These are phyloP conservation scores for Cystobasidium pallidum DNA, from an alignment of 1,284 basidiomycete species.

Conservation along the genomic window DNA sequence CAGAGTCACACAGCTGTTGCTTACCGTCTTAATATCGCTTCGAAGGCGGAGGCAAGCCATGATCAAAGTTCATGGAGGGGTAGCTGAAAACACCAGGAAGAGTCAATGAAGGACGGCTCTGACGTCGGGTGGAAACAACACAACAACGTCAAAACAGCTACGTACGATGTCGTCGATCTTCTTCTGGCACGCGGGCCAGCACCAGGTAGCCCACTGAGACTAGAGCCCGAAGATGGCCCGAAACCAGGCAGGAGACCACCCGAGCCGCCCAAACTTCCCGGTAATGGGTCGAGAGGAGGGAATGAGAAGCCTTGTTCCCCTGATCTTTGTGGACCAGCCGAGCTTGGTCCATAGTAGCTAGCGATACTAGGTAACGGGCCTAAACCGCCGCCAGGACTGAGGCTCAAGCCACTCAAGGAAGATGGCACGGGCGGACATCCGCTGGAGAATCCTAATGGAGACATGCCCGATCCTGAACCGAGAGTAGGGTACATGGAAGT, in stretches of 20 bases:
- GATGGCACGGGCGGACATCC: background rate
- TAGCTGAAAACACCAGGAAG: background rate
- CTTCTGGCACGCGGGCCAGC: constrained; percentile 2
- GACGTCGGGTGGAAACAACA: too few relatives aligned
- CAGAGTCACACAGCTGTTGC: background rate
- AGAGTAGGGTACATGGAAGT: background rate
- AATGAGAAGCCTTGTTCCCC: background rate
- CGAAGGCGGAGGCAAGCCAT: background rate
- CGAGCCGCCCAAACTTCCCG: background rate
- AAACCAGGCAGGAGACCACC: constrained; percentile 5
- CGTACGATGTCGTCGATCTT: constrained; percentile 7
- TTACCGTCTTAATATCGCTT: background rate
- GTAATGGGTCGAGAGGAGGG: constrained; percentile 12
- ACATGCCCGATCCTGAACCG: background rate
- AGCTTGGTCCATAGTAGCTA: constrained; percentile 6
- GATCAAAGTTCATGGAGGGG: constrained; percentile 12
- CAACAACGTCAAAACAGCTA: too few relatives aligned
- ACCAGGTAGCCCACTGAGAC: background rate
- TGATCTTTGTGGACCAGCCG: background rate
- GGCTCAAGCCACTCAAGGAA: background rate
- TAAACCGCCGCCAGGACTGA: background rate
- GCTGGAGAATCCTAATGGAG: background rate
- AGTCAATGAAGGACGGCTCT: too few relatives aligned
- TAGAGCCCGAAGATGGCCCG: background rate
- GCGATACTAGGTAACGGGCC: background rate